These are phyloP conservation scores for Barnettozyma pratensis DNA, from an alignment of 805 yeast species.

Conservation along the genomic window DNA sequence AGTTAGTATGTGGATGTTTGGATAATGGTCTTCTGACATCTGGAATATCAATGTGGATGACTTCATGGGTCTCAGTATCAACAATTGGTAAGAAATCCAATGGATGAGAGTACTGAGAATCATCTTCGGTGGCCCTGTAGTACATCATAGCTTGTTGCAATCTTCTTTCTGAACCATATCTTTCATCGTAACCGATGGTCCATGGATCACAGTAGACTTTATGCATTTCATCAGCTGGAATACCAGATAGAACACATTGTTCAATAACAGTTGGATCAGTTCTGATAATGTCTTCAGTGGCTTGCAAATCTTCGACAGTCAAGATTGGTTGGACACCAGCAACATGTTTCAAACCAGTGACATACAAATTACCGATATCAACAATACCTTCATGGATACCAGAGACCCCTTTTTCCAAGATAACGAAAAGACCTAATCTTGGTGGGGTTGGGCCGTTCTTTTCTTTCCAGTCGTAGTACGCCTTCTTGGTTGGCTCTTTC, in stretches of 20 bases:
- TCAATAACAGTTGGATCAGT: slow-evolving; percentile 65
- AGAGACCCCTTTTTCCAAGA: slow-evolving; percentile 49
- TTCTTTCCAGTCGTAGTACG: slow-evolving; percentile 62
- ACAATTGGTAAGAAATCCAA: slow-evolving; percentile 80
- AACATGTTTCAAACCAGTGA: slow-evolving; percentile 42
- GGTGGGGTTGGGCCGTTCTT: slow-evolving; percentile 57
- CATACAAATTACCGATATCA: slow-evolving; percentile 43
- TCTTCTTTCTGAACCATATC: slow-evolving; percentile 74
- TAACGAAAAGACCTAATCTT: slow-evolving; percentile 62
- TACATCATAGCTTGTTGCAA: slow-evolving; percentile 79
- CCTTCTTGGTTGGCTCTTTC: slow-evolving; percentile 64
- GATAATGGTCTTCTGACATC: slow-evolving; percentile 67
- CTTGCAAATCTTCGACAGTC: slow-evolving; percentile 61
- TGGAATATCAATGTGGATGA: slow-evolving; percentile 72
- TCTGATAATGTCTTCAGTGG: slow-evolving; percentile 62
- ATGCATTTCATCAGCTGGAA: slow-evolving; percentile 44
- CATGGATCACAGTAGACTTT: slow-evolving; percentile 63
- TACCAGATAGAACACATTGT: slow-evolving; percentile 67
- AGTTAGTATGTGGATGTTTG: slow-evolving; percentile 62
- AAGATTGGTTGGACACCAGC: slow-evolving; percentile 71
- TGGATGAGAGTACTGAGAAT: slow-evolving; percentile 63
- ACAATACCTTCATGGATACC: slow-evolving; percentile 73
- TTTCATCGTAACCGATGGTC: slow-evolving; percentile 67
- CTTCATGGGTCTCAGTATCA: slow-evolving; percentile 65
- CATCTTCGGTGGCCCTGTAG: slow-evolving; percentile 72